Evolutionary conservation across 108 stramenopile genomes (phyloP).

Genomic region (Stephanodiscus minutulus): DNA sequence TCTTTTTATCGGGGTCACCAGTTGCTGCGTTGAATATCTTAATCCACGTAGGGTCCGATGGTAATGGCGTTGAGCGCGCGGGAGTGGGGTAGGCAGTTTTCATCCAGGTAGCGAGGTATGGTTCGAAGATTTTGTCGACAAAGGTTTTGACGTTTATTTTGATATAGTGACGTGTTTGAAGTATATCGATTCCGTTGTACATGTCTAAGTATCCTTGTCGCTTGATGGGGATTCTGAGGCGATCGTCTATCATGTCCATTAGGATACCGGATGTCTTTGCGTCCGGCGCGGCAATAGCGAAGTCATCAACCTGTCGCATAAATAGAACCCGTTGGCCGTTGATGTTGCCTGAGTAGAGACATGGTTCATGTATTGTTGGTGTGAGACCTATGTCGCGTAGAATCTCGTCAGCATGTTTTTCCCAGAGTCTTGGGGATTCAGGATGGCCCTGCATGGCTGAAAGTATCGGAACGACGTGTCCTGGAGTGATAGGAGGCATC

Average conservation of each 20-base stretch:
- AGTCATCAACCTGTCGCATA: slow-evolving; percentile 20
- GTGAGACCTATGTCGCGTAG: neutral
- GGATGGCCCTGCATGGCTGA: slow-evolving; percentile 15
- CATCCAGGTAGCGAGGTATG: neutral
- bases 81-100: neutral
- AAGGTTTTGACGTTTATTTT: neutral
- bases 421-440: slow-evolving; percentile 24
- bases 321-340: no score
- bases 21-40: neutral
- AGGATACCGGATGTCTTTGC: neutral
- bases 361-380: slow-evolving; percentile 19
- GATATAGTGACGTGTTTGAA: neutral
- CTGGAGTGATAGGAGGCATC: neutral
- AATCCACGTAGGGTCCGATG: neutral
- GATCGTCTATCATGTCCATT: neutral
- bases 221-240: slow-evolving; percentile 7
- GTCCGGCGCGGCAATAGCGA: slow-evolving; percentile 5
- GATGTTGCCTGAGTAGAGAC: slow-evolving; percentile 11
- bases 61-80: neutral
- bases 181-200: slow-evolving; percentile 11
- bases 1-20: neutral
- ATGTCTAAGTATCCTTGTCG: neutral
- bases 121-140: neutral
- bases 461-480: neutral
- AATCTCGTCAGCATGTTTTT: slow-evolving; percentile 15